phyloP scores from a whole-genome alignment of 192 early-diverging fungal genomes.

The Phycomyces blakesleeanus region DNA sequence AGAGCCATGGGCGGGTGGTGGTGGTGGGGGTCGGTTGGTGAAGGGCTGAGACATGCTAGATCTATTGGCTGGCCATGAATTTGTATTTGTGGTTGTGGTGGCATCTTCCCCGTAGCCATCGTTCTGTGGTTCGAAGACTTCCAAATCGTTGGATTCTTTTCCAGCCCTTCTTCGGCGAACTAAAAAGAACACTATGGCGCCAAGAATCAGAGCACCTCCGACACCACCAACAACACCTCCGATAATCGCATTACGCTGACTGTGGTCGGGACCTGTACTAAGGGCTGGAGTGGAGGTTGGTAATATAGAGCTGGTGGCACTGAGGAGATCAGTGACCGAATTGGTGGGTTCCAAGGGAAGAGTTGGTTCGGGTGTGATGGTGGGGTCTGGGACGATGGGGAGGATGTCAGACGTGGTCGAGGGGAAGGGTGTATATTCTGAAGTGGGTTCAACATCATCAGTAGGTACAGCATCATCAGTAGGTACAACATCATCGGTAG shows the following conservation, averaged over 20 bases:
- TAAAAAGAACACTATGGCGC: constrained; percentile 6
- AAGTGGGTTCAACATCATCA: too few species aligned
- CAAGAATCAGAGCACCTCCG: constrained; percentile 20
- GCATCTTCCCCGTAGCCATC: constrained; percentile 10
- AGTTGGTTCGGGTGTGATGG: too few species aligned
- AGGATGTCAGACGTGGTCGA: too few species aligned
- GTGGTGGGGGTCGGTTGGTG: not conserved
- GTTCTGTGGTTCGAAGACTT: constrained; percentile 26
- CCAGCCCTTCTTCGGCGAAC: constrained; percentile 5
- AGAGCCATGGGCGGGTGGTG: not conserved
- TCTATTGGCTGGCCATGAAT: not conserved
- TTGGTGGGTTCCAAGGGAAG: too few species aligned
- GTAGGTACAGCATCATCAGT: too few species aligned
- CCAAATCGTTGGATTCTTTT: constrained; percentile 3
- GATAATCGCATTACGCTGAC: constrained; percentile 16
- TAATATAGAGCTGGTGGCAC: not conserved
- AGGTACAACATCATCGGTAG: too few species aligned
- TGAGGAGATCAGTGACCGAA: not conserved
- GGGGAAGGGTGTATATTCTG: too few species aligned
- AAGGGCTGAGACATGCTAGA: constrained; percentile 5
- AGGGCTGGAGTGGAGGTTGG: not conserved
- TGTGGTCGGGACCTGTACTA: not conserved
- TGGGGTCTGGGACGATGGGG: too few species aligned
- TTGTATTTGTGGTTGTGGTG: not conserved
- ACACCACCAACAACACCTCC: constrained; percentile 28